Evolutionary conservation across 495 filamentous ascomycete genomes (phyloP).

Genomic region (Podospora pseudopauciseta): DNA sequence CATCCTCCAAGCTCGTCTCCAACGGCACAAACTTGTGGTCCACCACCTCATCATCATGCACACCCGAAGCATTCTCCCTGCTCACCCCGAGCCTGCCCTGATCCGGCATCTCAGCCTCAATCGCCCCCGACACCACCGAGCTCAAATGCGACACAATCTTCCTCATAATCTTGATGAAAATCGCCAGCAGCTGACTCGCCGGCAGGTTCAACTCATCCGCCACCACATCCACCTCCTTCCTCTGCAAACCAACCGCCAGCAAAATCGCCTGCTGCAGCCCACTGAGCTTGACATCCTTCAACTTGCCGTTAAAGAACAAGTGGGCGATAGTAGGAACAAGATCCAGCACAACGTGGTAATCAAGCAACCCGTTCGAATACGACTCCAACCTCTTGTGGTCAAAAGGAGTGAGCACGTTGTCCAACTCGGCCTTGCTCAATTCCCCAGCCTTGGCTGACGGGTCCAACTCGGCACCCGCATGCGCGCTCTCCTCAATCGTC

Average conservation of each 20-base stretch:
- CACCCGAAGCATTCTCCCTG: conserved; percentile 49
- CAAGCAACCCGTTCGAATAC: conserved; percentile 93
- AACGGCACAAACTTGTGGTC: conserved; percentile 65
- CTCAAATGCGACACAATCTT: conserved; percentile 79
- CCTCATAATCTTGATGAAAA: conserved; percentile 93
- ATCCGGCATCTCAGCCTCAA: conserved; percentile 66
- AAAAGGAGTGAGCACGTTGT: conserved; percentile 75
- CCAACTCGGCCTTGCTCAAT: conserved; percentile 69
- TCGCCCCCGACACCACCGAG: conserved; percentile 66
- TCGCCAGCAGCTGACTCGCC: conserved; percentile 78
- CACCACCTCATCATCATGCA: conserved; percentile 58
- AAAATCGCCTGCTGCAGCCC: conserved; percentile 81
- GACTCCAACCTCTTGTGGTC: conserved; percentile 92
- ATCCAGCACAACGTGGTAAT: conserved; percentile 96
- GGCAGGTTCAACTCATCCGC: conserved; percentile 75
- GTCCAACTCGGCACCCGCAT: conserved; percentile 62
- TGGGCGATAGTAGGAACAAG: conserved; percentile 76
- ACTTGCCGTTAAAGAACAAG: conserved; percentile 75
- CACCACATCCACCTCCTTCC: conserved; percentile 76
- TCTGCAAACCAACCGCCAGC: conserved; percentile 82
- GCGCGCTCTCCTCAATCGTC: conserved; percentile 84
- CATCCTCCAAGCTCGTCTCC: conserved; percentile 71
- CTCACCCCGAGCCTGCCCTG: conserved; percentile 48
- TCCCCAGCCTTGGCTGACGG: conserved; percentile 43
- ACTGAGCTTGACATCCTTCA: conserved; percentile 65